phyloP scores from a whole-genome alignment of 139 green algal species.

The Zygnema cylindricum region DNA sequence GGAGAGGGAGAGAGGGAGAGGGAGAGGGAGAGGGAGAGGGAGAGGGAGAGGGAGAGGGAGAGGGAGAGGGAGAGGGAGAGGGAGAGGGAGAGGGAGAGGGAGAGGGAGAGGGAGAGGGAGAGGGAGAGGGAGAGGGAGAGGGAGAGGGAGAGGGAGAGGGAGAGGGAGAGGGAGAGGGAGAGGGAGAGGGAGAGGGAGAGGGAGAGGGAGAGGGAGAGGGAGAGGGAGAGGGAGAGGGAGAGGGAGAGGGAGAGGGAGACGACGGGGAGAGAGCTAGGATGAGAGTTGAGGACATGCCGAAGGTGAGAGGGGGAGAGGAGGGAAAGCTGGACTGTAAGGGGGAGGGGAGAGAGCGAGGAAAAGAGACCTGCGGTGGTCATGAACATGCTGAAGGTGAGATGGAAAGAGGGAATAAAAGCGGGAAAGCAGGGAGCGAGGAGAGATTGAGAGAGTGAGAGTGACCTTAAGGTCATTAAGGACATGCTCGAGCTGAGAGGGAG shows the following conservation, averaged over 20 bases:
- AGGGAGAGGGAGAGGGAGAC: background rate
- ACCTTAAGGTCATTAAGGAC: no score
- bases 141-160: background rate
- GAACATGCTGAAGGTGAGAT: no score
- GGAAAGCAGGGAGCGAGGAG: no score
- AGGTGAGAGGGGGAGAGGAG: background rate
- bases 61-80: background rate
- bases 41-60: conserved; percentile 1
- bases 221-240: conserved; percentile 5
- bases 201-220: background rate
- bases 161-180: background rate
- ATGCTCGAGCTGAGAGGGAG: no score
- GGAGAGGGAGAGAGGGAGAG: conserved; percentile 3
- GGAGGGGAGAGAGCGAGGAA: no score
- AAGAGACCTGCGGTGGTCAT: no score
- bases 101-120: background rate
- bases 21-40: background rate
- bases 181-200: conserved; percentile 8
- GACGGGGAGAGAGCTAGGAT: background rate
- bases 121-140: conserved; percentile 3
- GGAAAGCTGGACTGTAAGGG: no score
- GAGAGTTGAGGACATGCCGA: background rate
- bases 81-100: background rate
- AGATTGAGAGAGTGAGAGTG: no score
- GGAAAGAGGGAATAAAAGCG: no score